Base-by-base conservation (phyloP, 495 filamentous ascomycete genomes). In the Hypoxylon perforatum region DNA sequence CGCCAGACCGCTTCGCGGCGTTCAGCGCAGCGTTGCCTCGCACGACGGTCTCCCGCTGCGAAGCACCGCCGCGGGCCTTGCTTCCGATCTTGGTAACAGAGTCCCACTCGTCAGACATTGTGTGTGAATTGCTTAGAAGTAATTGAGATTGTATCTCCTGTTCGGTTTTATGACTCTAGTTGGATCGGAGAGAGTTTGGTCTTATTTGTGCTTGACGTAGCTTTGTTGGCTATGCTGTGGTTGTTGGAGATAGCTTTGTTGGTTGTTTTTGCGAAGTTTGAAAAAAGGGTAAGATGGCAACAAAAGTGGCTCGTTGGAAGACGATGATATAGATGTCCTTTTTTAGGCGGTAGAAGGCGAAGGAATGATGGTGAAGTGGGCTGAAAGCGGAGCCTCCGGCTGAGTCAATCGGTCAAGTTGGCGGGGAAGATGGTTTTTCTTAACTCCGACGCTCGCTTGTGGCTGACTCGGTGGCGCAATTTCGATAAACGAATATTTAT, bases 31-130 rank as follows among this genome's bases (percentile, higher is more conserved):
- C 85, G 76, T 91, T 91, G 73, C 95, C 92, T 79, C 89, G 87
- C 74, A 98, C 84, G 68, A 96, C 92, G 3, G 90, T 96, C 84
- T 97, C 92, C 64, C 91, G 91, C 46, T 85, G 75, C 46, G 80
- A 82, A 28, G 78, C 81, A 65, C 86, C 91, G 42, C 86, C 80
- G 69, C 85, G 85, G 72, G 85, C 81, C 80, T 91, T 94, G 84
- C 85, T 89, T 68, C 95, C 95, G 74, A 99, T 99, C 86, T 92
- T 96, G 75, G 93, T 96, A 67, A 91, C 90, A 65, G 82, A 78
- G 70, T 97, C 91, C 94, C 94, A 97, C 69, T 96, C 86, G 57
- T 82, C 84, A 85, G 89, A 80, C 81, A 84, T 84, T 46, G 74
- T 82, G 77, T 72, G 50, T 28, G 18, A 33, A 49, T 55, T 54